Base-by-base conservation (phyloP, 2,329 filamentous ascomycete genomes). In the Fusarium sp. region DNA sequence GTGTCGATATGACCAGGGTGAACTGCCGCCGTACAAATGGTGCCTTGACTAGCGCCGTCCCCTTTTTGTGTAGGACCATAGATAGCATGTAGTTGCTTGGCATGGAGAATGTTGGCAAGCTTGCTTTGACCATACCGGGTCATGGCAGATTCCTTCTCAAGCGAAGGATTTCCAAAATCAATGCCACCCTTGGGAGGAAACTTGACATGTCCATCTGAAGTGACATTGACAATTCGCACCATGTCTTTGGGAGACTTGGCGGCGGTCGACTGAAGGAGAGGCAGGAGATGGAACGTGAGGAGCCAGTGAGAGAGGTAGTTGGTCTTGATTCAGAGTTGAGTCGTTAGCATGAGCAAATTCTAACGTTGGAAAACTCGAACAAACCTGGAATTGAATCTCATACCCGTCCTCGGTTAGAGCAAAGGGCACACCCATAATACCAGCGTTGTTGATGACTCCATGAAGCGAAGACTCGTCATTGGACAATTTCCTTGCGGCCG, bases 241-340 rank as follows among this genome's bases (percentile, higher is more conserved):
- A 27, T 62, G 29, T 68, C 70, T 13, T 67, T 61, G 2, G 62
- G 38, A 2, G 61, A 67, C 31, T 42, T 63, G n/a, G 24, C 70
- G 13, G 82, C 76, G 3, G 83, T 84, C 18, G 45, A 60, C 22
- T 77, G 75, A 63, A 85, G 74, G 22, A 83, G 72, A 6, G 83
- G 83, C 9, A 85, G 79, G 4, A 85, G 79, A 61, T 81, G 79
- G 29, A 79, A 70, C 6, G 84, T 85, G 8, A 86, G 71, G 14
- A 84, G 71, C 83, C 82, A 85, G 76, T 86, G 84, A 10, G 82
- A 76, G 22, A 86, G 79, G 73, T 85, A 84, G 68, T 85, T 86
- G 38, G 83, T 84, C 78, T 85, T 54, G 45, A 50, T 24, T 22
- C 8, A 35, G 24, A 13, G 24, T 7, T 2, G 3, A 14, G 18